Percentiles rank a stretch among this genome's conserved stretches.
These are phyloP conservation scores for Scutellaria barbata DNA, from an alignment of 257 asterid species.

Conservation along the genomic window DNA sequence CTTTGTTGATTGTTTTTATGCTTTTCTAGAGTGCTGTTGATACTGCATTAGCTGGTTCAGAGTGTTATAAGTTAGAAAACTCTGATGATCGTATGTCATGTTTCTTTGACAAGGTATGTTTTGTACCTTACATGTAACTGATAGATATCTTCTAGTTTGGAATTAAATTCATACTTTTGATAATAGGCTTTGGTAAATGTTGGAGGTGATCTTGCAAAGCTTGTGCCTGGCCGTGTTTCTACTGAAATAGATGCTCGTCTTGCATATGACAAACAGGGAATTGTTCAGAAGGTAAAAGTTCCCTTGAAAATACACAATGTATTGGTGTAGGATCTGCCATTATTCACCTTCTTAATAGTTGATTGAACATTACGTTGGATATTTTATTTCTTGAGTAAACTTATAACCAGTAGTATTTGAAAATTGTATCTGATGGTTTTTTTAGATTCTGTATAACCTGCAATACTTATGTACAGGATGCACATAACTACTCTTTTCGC, in stretches of 20 bases:
- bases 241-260: slow-evolving; percentile 98
- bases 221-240: slow-evolving; percentile 98
- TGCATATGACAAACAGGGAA: slow-evolving; percentile 83
- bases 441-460: slow-evolving; percentile 7
- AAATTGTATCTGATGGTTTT: not conserved
- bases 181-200: slow-evolving; percentile 83
- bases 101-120: slow-evolving; percentile 74
- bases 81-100: slow-evolving; percentile 79
- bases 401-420: not conserved
- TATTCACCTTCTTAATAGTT: not conserved
- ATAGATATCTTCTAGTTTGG: not conserved
- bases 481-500: not conserved
- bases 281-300: slow-evolving; percentile 65
- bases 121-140: slow-evolving; percentile 10
- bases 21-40: slow-evolving; percentile 78
- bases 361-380: slow-evolving; percentile 11
- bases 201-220: slow-evolving; percentile 90
- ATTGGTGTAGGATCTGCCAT: slow-evolving; percentile 1
- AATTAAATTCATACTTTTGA: slow-evolving; percentile 3
- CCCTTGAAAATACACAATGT: not conserved
- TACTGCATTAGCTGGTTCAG: slow-evolving; percentile 84
- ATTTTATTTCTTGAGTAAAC: not conserved
- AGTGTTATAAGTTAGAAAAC: slow-evolving; percentile 60
- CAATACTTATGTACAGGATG: not conserved
- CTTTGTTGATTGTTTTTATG: not conserved